Percentiles rank a stretch among this genome's conserved stretches.
Evolutionary conservation across 176 grass and related monocot species (phyloP).

Genomic region (Leersia perrieri): DNA sequence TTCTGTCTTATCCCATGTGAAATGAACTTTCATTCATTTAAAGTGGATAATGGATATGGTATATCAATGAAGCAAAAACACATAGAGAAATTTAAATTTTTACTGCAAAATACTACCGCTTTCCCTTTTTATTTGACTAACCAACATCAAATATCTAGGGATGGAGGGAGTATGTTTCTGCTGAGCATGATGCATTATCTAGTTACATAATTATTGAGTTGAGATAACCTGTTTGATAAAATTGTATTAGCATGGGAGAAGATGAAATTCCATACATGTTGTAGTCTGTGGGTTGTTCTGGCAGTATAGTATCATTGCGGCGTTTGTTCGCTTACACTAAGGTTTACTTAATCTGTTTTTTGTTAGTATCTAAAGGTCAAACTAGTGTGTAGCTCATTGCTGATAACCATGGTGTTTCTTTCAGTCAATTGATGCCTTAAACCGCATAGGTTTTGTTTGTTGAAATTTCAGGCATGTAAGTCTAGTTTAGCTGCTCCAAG

Average conservation of each 20-base stretch:
- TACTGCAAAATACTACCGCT: too few relatives aligned
- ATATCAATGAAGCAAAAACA: neutral
- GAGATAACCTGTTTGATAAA: too few relatives aligned
- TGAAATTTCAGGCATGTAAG: neutral
- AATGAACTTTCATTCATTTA: neutral
- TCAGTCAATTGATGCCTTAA: neutral
- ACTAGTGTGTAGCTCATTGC: neutral
- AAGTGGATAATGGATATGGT: neutral
- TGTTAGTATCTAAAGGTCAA: neutral
- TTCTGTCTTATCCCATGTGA: neutral
- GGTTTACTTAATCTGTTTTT: neutral
- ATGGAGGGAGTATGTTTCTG: neutral
- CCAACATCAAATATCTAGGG: too few relatives aligned
- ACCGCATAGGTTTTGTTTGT: neutral
- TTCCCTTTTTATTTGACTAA: too few relatives aligned
- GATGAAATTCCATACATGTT: neutral
- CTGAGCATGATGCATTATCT: neutral
- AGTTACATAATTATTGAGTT: too few relatives aligned
- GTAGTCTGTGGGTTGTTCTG: neutral
- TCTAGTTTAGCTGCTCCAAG: neutral
- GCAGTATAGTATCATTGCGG: neutral
- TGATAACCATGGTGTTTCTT: neutral
- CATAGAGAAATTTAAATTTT: neutral
- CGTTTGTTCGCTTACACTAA: neutral
- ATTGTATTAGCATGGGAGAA: neutral